Evolutionary conservation across 106 monocot genomes (phyloP), one percentile per base, ranked within the genome.

Genomic region (Allium sativum): DNA sequence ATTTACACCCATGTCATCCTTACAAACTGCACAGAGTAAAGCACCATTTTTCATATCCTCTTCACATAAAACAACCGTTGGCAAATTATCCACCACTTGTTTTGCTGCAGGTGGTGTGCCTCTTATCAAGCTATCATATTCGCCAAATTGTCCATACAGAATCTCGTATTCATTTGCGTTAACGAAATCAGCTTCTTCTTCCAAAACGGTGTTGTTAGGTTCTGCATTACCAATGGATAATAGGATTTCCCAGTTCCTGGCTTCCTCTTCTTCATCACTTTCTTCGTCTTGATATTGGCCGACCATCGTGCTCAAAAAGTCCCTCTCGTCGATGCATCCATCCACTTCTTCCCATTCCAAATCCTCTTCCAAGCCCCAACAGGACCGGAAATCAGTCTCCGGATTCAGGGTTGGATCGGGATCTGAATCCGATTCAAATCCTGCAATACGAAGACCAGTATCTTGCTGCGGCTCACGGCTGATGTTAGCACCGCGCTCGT

Each of bases 281-380:
- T 50, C 55, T 3, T 45, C 16, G 17, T 56, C 47, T 19, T 58
- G 66, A 44, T 48, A 59, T 18, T 42, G 55, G 13, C 6, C 57
- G 16, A 64, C 12, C 61, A 42, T 41, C 31, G 31, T 31, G 31
- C 31, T 31, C 31, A 31, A 31, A 31, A 31, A 31, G 41, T 69
- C 71, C 31, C 74, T 18, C 19, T 67, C 72, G 3, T 73, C 85
- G 4, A 64, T 8, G 9, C 76, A 55, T 10, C 17, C 79, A 18
- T 84, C 80, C 4, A 96, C 67, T 68, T 91, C 84, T 74, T 96
- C 91, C 91, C 87, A 87, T 31, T 87, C 96, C 54, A 90, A 81
- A 10, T 91, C 96, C 1, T 72, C 78, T 41, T 50, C 67, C 2
- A 52, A 41, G 44, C 78, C 71, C 2, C 42, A 52, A 45, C 77